phyloP scores from a whole-genome alignment of 192 early-diverging fungal species.

The Coemansia brasiliensis region DNA sequence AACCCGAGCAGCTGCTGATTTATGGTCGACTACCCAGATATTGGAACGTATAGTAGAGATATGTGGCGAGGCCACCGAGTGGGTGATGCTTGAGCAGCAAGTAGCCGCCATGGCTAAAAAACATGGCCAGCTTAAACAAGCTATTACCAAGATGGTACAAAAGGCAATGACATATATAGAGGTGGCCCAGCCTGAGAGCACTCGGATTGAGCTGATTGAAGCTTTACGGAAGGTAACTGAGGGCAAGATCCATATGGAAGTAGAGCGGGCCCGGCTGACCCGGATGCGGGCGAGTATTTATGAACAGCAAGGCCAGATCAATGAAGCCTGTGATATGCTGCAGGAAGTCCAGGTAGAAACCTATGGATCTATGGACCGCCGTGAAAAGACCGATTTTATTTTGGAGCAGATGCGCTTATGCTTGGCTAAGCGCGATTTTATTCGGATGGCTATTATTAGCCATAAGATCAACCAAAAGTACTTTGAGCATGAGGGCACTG shows the following conservation, averaged over 20 bases:
- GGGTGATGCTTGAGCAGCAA: conserved; percentile 90
- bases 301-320: conserved; percentile 87
- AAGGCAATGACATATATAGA: conserved; percentile 88
- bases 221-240: conserved; percentile 93
- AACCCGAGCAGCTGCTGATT: conserved; percentile 86
- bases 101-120: conserved; percentile 94
- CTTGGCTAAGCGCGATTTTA: conserved; percentile 90
- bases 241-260: conserved; percentile 99
- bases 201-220: conserved; percentile 90
- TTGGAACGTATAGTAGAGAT: conserved; percentile 78
- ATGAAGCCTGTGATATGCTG: conserved; percentile 89
- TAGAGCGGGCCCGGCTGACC: conserved; percentile 93
- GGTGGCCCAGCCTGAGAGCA: conserved; percentile 70
- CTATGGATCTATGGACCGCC: conserved; percentile 97
- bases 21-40: conserved; percentile 84
- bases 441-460: conserved; percentile 89
- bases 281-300: conserved; percentile 84
- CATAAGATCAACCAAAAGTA: conserved; percentile 94
- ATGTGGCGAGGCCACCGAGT: conserved; percentile 72
- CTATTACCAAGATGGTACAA: conserved; percentile 94
- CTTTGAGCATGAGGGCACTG: conserved; percentile 80
- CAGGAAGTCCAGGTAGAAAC: conserved; percentile 99
- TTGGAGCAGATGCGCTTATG: conserved; percentile 97
- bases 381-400: conserved; percentile 99
- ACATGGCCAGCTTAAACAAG: conserved; percentile 93